These are phyloP conservation scores for Isabelozyma pseudorhagii DNA, from an alignment of 805 yeast species.

Conservation along the genomic window DNA sequence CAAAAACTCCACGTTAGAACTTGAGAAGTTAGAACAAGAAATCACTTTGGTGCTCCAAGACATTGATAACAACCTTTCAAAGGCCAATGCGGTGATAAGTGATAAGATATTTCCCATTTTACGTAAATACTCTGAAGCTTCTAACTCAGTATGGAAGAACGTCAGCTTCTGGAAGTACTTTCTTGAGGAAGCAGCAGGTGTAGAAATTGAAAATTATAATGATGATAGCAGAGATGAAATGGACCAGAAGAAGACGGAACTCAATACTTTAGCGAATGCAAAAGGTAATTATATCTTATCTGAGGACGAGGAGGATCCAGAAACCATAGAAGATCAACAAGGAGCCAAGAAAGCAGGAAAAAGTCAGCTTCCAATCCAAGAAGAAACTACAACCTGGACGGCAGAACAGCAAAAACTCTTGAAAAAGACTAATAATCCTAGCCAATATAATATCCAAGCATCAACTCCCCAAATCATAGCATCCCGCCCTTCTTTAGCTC, in stretches of 20 bases:
- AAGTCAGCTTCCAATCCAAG: conserved; percentile 16
- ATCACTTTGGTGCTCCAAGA: conserved; percentile 75
- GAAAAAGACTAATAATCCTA: neutral
- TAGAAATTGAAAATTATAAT: conserved; percentile 48
- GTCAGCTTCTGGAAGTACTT: conserved; percentile 75
- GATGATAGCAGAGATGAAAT: conserved; percentile 33
- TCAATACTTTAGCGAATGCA: conserved; percentile 17
- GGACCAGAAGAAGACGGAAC: conserved; percentile 15
- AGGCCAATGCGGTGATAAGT: conserved; percentile 64
- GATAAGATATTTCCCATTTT: conserved; percentile 68
- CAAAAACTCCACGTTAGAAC: conserved; percentile 27
- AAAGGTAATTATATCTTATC: conserved; percentile 12
- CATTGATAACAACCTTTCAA: conserved; percentile 70
- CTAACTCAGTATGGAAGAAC: conserved; percentile 61
- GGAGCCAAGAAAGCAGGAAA: conserved; percentile 7
- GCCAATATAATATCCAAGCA: conserved; percentile 12
- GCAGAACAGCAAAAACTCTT: conserved; percentile 17
- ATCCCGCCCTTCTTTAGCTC: conserved; percentile 6
- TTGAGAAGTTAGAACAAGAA: conserved; percentile 73
- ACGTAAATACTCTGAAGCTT: conserved; percentile 53
- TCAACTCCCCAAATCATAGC: conserved; percentile 26
- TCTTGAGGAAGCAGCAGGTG: conserved; percentile 72
- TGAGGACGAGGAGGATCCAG: conserved; percentile 13
- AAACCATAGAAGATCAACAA: conserved; percentile 3
- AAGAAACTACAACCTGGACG: conserved; percentile 36